A percentile compares a stretch with the other conserved stretches of the same genome.
phyloP scores from a whole-genome alignment of 202 grass and related monocot genomes.

The Eragrostis tef region DNA sequence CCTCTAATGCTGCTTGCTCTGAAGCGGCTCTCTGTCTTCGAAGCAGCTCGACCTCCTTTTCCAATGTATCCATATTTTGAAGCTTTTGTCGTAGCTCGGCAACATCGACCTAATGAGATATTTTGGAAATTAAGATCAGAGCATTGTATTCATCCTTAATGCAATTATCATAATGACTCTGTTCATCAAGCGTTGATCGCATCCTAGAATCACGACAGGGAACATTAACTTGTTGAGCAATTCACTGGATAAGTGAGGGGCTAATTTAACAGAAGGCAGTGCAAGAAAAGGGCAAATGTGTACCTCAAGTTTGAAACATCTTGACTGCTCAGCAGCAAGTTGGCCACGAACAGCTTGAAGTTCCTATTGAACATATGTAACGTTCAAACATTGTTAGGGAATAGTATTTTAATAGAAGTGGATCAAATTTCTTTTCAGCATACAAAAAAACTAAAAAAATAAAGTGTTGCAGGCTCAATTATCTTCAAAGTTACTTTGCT shows the following conservation, averaged over 20 bases:
- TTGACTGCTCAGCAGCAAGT: constrained; percentile 94
- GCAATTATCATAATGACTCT: neutral
- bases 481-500: constrained; percentile 3
- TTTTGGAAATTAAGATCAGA: constrained; percentile 14
- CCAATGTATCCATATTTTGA: constrained; percentile 67
- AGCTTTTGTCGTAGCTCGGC: constrained; percentile 92
- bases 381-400: neutral
- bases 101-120: constrained; percentile 73
- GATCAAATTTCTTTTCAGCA: neutral
- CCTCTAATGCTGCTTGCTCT: constrained; percentile 74
- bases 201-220: neutral
- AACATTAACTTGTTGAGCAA: neutral
- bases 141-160: neutral
- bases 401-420: neutral
- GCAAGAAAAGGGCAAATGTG: neutral
- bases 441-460: neutral
- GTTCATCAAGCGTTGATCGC: neutral
- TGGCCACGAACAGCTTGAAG: constrained; percentile 93
- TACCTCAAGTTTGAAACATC: constrained; percentile 99
- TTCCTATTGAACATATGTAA: constrained; percentile 60
- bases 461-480: neutral
- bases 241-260: neutral
- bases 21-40: constrained; percentile 77
- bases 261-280: neutral
- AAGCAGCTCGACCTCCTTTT: constrained; percentile 88